These are phyloP conservation scores for Lasiodiplodia sp. DNA, from an alignment of 2,329 filamentous ascomycete species.

Conservation along the genomic window DNA sequence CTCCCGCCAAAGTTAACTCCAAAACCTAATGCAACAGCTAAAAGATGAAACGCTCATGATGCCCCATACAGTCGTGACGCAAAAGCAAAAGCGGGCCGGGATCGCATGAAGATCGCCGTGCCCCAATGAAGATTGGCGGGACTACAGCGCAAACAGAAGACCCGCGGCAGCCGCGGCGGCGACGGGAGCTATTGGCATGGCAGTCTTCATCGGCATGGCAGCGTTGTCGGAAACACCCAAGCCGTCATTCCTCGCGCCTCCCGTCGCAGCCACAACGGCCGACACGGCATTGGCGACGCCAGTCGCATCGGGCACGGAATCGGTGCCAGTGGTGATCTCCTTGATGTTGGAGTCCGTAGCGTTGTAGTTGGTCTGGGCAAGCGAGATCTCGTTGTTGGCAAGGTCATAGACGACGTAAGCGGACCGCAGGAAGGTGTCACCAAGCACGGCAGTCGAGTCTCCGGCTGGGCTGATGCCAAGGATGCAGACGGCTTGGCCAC, in stretches of 20 bases:
- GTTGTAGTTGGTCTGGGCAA: slow-evolving; percentile 69
- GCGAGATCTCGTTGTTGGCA: slow-evolving; percentile 64
- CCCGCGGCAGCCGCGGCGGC: slow-evolving; percentile 28
- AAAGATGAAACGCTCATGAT: slow-evolving; percentile 14
- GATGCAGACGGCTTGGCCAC: slow-evolving; percentile 54
- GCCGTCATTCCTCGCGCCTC: slow-evolving; percentile 53
- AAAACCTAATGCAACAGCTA: background rate
- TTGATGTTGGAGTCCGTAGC: slow-evolving; percentile 56
- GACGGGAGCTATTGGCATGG: slow-evolving; percentile 21
- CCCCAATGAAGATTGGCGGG: background rate
- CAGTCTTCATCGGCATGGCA: slow-evolving; percentile 32
- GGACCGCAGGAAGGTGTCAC: slow-evolving; percentile 68
- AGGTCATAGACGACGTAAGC: slow-evolving; percentile 71
- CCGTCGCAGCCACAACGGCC: slow-evolving; percentile 51
- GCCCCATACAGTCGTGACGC: slow-evolving; percentile 15
- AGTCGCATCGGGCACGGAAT: slow-evolving; percentile 61
- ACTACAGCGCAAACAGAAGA: slow-evolving; percentile 28
- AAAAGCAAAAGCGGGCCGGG: slow-evolving; percentile 5
- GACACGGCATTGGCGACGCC: slow-evolving; percentile 60
- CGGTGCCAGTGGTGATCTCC: slow-evolving; percentile 60
- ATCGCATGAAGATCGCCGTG: background rate
- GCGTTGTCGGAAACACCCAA: slow-evolving; percentile 36
- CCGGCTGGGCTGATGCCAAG: slow-evolving; percentile 60
- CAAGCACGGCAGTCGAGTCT: slow-evolving; percentile 59
- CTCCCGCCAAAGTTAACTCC: slow-evolving; percentile 15